Evolutionary conservation across 1,284 basidiomycete species (phyloP).

Genomic region (Ceratobasidium sp.): DNA sequence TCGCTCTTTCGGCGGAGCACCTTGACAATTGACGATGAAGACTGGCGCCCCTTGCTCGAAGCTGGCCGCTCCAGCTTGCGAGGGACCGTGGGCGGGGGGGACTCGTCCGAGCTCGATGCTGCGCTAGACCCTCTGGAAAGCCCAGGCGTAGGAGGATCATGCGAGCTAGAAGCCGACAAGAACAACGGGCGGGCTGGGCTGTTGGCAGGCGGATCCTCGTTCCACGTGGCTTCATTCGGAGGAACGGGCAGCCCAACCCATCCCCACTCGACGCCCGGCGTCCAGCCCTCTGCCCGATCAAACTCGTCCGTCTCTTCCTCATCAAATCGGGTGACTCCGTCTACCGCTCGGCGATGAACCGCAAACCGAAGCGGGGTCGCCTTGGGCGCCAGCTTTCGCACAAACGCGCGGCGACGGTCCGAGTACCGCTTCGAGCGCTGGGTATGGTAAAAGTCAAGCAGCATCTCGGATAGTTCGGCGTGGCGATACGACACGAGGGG

Average conservation of each 20-base stretch:
- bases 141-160: not conserved
- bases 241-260: slow-evolving; percentile 50
- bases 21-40: not conserved
- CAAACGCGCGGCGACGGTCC: slow-evolving; percentile 57
- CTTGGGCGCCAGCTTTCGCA: slow-evolving; percentile 57
- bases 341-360: slow-evolving; percentile 51
- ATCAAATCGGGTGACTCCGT: slow-evolving; percentile 51
- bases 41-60: not conserved
- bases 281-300: slow-evolving; percentile 55
- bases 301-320: slow-evolving; percentile 54
- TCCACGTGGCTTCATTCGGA: slow-evolving; percentile 7
- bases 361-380: slow-evolving; percentile 57
- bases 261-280: slow-evolving; percentile 53
- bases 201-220: not conserved
- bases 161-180: slow-evolving; percentile 10
- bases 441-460: slow-evolving; percentile 59
- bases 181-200: not conserved
- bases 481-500: slow-evolving; percentile 55
- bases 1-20: slow-evolving; percentile 8
- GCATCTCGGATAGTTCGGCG: slow-evolving; percentile 60
- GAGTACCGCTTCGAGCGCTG: slow-evolving; percentile 57
- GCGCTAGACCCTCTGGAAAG: not conserved
- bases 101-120: not conserved
- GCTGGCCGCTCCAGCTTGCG: not conserved
- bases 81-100: not conserved